phyloP scores from a whole-genome alignment of 1,284 basidiomycete genomes.

The Vanrija sp. region DNA sequence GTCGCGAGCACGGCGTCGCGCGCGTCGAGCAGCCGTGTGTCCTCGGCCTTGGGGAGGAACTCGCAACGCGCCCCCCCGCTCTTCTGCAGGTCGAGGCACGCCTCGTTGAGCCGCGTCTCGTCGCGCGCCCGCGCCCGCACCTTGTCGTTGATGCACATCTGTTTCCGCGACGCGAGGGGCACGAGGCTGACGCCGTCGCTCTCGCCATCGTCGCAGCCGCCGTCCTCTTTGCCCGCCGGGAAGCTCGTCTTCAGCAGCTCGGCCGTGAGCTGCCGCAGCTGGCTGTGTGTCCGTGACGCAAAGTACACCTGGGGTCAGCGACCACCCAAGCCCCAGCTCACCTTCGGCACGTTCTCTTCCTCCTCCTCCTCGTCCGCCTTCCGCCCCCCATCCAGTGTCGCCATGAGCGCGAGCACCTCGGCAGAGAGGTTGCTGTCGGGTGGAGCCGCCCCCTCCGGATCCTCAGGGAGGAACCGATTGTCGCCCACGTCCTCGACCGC shows the following conservation, averaged over 20 bases:
- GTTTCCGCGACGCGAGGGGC: conserved; percentile 83
- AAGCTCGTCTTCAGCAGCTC: conserved; percentile 66
- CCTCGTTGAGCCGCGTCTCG: conserved; percentile 78
- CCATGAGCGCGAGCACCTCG: conserved; percentile 74
- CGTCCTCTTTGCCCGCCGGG: conserved; percentile 4
- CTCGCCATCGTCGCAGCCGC: background rate
- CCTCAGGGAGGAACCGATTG: conserved; percentile 63
- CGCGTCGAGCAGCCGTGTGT: conserved; percentile 71
- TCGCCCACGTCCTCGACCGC: conserved; percentile 55
- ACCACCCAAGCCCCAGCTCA: conserved; percentile 5
- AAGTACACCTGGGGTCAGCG: conserved; percentile 64
- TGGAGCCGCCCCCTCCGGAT: conserved; percentile 47
- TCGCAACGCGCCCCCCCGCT: conserved; percentile 68
- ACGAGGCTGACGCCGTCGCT: conserved; percentile 55
- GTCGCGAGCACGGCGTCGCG: conserved; percentile 81
- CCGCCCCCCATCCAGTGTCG: conserved; percentile 54
- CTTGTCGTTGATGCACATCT: conserved; percentile 87
- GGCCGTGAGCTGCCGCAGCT: conserved; percentile 82
- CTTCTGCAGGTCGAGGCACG: conserved; percentile 79
- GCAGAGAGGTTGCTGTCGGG: conserved; percentile 62
- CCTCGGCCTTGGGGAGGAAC: conserved; percentile 70
- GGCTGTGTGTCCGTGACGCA: conserved; percentile 91
- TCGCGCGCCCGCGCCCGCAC: conserved; percentile 49
- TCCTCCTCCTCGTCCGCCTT: conserved; percentile 33
- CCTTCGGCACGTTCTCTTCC: conserved; percentile 49